Percentiles rank a stretch among this genome's conserved stretches.
These are phyloP conservation scores for Chenopodium quinoa DNA, from an alignment of 148 eudicot species.

Conservation along the genomic window DNA sequence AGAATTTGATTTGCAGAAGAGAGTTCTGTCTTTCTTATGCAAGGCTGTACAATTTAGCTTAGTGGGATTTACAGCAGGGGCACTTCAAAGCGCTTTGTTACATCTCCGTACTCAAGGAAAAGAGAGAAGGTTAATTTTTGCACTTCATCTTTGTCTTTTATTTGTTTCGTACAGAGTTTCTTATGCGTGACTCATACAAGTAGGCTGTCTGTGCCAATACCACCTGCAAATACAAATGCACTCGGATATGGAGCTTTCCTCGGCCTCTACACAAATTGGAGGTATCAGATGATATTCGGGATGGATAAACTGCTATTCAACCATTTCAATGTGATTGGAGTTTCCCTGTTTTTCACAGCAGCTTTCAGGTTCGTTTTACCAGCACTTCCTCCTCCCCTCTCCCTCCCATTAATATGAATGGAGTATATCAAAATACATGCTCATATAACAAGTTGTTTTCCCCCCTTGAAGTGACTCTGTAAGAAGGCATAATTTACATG, in stretches of 20 bases:
- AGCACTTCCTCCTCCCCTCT: no score
- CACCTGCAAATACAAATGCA: background rate
- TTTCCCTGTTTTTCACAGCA: background rate
- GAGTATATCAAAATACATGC: no score
- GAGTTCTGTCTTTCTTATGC: constrained; percentile 66
- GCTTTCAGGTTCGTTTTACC: background rate
- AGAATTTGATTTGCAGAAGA: constrained; percentile 63
- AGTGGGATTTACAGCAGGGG: constrained; percentile 67
- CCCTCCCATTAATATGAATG: no score
- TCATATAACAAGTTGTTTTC: no score
- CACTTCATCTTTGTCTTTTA: background rate
- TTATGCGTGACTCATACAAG: constrained; percentile 3
- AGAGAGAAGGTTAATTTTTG: constrained; percentile 49
- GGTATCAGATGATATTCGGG: background rate
- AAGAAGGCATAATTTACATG: background rate
- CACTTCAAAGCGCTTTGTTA: constrained; percentile 62
- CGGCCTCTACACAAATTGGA: background rate
- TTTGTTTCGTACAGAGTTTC: background rate
- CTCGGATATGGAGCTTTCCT: background rate
- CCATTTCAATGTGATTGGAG: background rate
- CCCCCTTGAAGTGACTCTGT: no score
- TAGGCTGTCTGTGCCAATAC: constrained; percentile 9
- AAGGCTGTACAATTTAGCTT: constrained; percentile 74
- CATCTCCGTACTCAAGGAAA: constrained; percentile 54
- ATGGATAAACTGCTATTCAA: background rate